These are phyloP conservation scores for Collybia sordida DNA, from an alignment of 768 basidiomycete species.

Conservation along the genomic window DNA sequence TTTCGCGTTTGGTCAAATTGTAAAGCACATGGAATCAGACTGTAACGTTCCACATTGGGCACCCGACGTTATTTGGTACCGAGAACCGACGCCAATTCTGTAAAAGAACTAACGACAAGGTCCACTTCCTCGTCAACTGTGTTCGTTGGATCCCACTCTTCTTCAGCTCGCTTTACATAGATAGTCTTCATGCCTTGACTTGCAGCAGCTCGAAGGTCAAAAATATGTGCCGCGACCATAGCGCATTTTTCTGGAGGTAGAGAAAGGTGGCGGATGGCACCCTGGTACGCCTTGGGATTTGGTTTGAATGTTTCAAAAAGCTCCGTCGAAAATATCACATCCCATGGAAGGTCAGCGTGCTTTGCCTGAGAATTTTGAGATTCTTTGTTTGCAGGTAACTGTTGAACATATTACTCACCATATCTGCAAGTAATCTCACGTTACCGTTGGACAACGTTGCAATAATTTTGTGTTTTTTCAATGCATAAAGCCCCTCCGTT, in stretches of 20 bases:
- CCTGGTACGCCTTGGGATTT: conserved; percentile 50
- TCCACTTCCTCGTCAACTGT: conserved; percentile 58
- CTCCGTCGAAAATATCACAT: conserved; percentile 59
- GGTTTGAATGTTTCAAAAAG: conserved; percentile 66
- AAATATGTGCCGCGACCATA: conserved; percentile 66
- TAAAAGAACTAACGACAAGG: conserved; percentile 49
- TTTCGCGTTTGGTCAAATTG: too few species aligned
- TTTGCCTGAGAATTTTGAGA: conserved; percentile 45
- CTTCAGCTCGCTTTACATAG: conserved; percentile 52
- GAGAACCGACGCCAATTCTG: conserved; percentile 42
- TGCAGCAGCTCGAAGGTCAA: conserved; percentile 55
- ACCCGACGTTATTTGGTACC: not conserved
- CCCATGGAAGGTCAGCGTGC: conserved; percentile 61
- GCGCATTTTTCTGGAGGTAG: conserved; percentile 49
- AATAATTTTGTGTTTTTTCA: conserved; percentile 53
- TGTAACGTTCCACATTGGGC: too few species aligned
- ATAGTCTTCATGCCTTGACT: conserved; percentile 55
- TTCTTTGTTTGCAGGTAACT: not conserved
- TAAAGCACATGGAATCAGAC: too few species aligned
- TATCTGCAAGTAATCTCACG: conserved; percentile 56
- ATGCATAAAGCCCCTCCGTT: conserved; percentile 41
- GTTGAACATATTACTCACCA: conserved; percentile 38
- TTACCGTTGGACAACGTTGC: conserved; percentile 65
- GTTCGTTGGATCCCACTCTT: conserved; percentile 30
- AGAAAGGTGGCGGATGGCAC: conserved; percentile 47